Percentiles rank a stretch among this genome's conserved stretches.
These are phyloP conservation scores for Urostyla sp. DNA, from an alignment of 73 alveolate species.

Conservation along the genomic window DNA sequence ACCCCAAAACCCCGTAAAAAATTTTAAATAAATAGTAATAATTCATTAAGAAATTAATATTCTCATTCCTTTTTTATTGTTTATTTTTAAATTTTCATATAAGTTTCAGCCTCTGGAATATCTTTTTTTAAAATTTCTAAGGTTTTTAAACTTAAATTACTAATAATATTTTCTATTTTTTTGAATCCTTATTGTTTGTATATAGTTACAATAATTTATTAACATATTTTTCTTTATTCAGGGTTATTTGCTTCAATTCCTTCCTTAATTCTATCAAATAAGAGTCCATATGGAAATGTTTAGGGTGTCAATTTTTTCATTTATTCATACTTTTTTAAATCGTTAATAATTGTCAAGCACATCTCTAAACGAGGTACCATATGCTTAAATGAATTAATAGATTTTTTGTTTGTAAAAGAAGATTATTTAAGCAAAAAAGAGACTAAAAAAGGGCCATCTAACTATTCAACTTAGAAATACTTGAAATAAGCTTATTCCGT, in stretches of 20 bases:
- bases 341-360: not conserved
- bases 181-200: conserved; percentile 46
- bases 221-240: conserved; percentile 34
- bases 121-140: conserved; percentile 32
- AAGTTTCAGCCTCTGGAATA: conserved; percentile 57
- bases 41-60: not conserved
- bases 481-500: conserved; percentile 13
- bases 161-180: conserved; percentile 38
- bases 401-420: conserved; percentile 38
- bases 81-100: conserved; percentile 17
- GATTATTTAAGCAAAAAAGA: conserved; percentile 25
- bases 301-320: conserved; percentile 7
- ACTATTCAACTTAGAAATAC: conserved; percentile 11
- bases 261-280: conserved; percentile 21
- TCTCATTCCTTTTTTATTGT: conserved; percentile 42
- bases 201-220: conserved; percentile 19
- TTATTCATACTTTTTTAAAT: conserved; percentile 42
- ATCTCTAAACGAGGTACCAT: conserved; percentile 41
- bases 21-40: no score
- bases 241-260: conserved; percentile 50
- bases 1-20: no score
- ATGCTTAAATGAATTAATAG: conserved; percentile 41
- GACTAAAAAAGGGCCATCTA: conserved; percentile 38
- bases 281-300: conserved; percentile 39
- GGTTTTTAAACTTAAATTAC: conserved; percentile 21